phyloP scores from a whole-genome alignment of 2,329 filamentous ascomycete species.

The Trichoderma cornu-damae region DNA sequence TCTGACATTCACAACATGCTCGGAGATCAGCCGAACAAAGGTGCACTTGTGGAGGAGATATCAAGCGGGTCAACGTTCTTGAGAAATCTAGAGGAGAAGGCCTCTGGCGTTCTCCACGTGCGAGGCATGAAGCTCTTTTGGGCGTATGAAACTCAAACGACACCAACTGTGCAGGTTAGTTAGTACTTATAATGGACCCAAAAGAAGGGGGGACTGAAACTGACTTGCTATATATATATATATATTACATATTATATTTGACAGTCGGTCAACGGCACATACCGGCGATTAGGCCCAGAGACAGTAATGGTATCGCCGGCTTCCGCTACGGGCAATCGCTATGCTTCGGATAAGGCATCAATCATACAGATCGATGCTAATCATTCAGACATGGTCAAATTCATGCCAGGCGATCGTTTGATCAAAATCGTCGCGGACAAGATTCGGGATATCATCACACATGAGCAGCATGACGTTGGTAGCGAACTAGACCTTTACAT shows the following conservation, averaged over 20 bases:
- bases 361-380: constrained; percentile 2
- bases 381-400: constrained; percentile 12
- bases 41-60: not conserved
- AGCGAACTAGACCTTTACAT: too few species aligned
- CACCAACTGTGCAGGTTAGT: not conserved
- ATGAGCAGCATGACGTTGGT: too few species aligned
- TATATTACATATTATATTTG: too few species aligned
- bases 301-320: not conserved
- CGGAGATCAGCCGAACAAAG: not conserved
- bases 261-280: not conserved
- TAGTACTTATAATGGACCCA: too few species aligned
- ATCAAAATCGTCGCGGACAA: not conserved
- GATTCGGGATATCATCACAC: not conserved
- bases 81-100: not conserved
- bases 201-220: too few species aligned
- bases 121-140: not conserved
- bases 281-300: not conserved
- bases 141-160: constrained; percentile 2
- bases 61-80: not conserved
- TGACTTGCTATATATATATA: too few species aligned
- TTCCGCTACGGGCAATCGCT: not conserved
- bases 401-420: not conserved
- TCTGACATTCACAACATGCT: not conserved
- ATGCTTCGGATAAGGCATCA: not conserved
- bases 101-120: not conserved